Evolutionary conservation across 108 stramenopile genomes (phyloP).

Genomic region (Nitzschia palea): DNA sequence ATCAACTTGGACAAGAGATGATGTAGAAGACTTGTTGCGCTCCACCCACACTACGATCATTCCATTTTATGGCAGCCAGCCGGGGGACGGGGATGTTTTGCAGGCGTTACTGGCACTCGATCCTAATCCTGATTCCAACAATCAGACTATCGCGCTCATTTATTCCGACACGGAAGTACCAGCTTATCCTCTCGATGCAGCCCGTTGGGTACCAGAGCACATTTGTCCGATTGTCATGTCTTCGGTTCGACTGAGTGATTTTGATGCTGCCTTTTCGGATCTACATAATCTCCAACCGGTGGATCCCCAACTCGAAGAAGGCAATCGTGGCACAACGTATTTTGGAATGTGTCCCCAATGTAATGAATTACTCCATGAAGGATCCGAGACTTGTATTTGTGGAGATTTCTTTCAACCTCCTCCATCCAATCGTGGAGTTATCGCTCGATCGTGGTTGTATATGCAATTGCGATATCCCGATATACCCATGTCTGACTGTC

Average conservation of each 20-base stretch:
- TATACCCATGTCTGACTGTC: constrained; percentile 29
- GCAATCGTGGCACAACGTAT: background rate
- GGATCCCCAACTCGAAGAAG: constrained; percentile 5
- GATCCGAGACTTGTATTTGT: constrained; percentile 32
- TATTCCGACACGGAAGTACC: background rate
- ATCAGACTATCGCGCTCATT: background rate
- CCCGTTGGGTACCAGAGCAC: constrained; percentile 13
- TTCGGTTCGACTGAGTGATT: background rate
- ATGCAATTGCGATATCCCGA: constrained; percentile 70
- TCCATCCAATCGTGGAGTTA: constrained; percentile 48
- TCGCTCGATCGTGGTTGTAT: constrained; percentile 76
- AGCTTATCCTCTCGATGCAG: constrained; percentile 6
- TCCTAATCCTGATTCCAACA: background rate
- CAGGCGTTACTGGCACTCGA: constrained; percentile 7
- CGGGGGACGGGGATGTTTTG: constrained; percentile 1
- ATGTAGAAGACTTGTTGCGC: background rate
- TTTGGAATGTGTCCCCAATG: constrained; percentile 11
- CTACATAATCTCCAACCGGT: constrained; percentile 24
- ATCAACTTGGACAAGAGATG: background rate
- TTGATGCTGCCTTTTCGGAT: constrained; percentile 18
- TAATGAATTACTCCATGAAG: background rate
- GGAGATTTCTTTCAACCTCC: constrained; percentile 49
- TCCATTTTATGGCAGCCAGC: background rate
- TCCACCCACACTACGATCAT: background rate
- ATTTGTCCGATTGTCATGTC: background rate